These are phyloP conservation scores for Sporothrix variecibatus DNA, from an alignment of 2,329 filamentous ascomycete species.

Conservation along the genomic window DNA sequence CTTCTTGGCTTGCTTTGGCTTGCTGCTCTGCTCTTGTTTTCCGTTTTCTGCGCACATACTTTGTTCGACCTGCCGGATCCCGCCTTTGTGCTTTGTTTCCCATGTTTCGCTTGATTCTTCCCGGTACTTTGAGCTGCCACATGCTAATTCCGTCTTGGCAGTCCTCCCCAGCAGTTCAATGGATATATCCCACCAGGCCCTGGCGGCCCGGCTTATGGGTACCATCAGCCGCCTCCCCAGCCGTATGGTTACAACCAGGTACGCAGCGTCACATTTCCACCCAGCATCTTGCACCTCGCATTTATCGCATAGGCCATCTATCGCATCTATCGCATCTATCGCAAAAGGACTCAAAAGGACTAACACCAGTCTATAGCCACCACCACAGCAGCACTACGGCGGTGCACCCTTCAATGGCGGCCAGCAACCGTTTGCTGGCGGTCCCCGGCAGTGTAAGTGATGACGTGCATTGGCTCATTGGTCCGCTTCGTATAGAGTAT, in stretches of 20 bases:
- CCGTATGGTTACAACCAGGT: slow-evolving; percentile 27
- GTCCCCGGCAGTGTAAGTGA: slow-evolving; percentile 22
- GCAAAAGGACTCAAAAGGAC: neutral
- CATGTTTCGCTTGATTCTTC: neutral
- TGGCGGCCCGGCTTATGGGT: slow-evolving; percentile 19
- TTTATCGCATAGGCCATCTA: neutral
- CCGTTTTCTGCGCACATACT: neutral
- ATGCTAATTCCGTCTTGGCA: slow-evolving; percentile 21
- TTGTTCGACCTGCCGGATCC: neutral
- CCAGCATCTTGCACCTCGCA: neutral
- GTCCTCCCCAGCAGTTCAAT: slow-evolving; percentile 25
- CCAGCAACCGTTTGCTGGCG: slow-evolving; percentile 8
- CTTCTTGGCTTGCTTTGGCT: neutral
- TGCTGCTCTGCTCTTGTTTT: neutral
- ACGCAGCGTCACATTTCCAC: slow-evolving; percentile 18
- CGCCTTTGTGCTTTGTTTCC: neutral
- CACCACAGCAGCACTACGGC: slow-evolving; percentile 16
- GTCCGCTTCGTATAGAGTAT: neutral
- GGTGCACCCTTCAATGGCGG: slow-evolving; percentile 1
- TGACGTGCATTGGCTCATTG: neutral
- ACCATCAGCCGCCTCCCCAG: slow-evolving; percentile 26
- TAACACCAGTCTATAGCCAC: neutral
- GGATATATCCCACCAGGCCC: slow-evolving; percentile 26
- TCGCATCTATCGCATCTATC: neutral
- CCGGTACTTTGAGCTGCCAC: neutral